phyloP scores from a whole-genome alignment of 2,329 filamentous ascomycete species.

The Beauveria sp. region DNA sequence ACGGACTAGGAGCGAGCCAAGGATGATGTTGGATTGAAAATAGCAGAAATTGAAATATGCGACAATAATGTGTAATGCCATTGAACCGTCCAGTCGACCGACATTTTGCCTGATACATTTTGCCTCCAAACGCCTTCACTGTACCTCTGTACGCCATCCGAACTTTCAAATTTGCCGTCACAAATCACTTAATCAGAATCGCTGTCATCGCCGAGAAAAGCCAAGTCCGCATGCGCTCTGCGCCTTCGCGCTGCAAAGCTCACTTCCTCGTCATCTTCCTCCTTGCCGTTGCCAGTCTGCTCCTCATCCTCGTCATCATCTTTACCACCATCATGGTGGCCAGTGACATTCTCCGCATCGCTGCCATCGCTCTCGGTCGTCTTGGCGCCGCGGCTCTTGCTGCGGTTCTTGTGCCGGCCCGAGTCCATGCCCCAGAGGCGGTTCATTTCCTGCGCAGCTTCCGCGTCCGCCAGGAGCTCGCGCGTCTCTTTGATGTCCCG shows the following conservation, averaged over 20 bases:
- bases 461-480: slow-evolving; percentile 77
- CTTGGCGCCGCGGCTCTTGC: slow-evolving; percentile 25
- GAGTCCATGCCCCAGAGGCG: slow-evolving; percentile 61
- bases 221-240: slow-evolving; percentile 45
- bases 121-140: slow-evolving; percentile 2
- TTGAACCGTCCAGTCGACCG: not conserved
- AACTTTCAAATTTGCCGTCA: not conserved
- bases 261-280: slow-evolving; percentile 23
- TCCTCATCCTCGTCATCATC: slow-evolving; percentile 20
- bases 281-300: slow-evolving; percentile 20
- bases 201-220: slow-evolving; percentile 62
- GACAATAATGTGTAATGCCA: not conserved
- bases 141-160: not conserved
- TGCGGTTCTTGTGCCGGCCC: slow-evolving; percentile 34
- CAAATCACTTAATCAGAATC: slow-evolving; percentile 45
- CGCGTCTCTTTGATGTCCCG: slow-evolving; percentile 79
- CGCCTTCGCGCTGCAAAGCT: slow-evolving; percentile 38
- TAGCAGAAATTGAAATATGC: not conserved
- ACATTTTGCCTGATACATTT: not conserved
- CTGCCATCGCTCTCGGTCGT: slow-evolving; percentile 23
- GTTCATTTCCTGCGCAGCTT: slow-evolving; percentile 76
- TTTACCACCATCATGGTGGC: slow-evolving; percentile 23
- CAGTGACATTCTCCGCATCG: slow-evolving; percentile 19
- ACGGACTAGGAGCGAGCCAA: slow-evolving; percentile 42
- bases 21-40: not conserved